Evolutionary conservation across 176 grass and related monocot genomes (phyloP).

Genomic region (Calamus simplicifolius): DNA sequence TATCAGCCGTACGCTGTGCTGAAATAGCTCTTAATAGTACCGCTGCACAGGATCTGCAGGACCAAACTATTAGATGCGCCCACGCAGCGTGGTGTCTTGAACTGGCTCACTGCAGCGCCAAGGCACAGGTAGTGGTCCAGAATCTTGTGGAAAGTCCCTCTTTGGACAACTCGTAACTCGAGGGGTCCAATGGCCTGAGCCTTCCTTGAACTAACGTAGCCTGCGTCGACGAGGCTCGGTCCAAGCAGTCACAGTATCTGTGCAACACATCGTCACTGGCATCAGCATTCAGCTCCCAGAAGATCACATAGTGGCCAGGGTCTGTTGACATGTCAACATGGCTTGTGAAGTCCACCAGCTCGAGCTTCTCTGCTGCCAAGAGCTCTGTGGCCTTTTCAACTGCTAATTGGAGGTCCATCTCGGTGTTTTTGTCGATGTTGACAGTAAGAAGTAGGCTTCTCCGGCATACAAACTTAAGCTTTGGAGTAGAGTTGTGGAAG

Average conservation of each 20-base stretch:
- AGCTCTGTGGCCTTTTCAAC: constrained; percentile 41
- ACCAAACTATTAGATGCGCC: too few relatives aligned
- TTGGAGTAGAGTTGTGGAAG: constrained; percentile 83
- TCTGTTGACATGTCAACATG: constrained; percentile 45
- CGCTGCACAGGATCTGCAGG: too few relatives aligned
- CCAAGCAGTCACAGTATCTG: constrained; percentile 70
- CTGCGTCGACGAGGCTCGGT: constrained; percentile 45
- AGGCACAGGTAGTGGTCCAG: too few relatives aligned
- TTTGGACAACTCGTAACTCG: too few relatives aligned
- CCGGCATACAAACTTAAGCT: constrained; percentile 71
- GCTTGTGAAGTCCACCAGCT: constrained; percentile 80
- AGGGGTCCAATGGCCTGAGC: too few relatives aligned
- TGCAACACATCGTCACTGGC: constrained; percentile 37
- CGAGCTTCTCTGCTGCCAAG: constrained; percentile 68
- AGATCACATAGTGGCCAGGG: constrained; percentile 69
- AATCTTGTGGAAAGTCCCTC: too few relatives aligned
- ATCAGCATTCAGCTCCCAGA: constrained; percentile 67
- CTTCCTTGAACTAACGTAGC: constrained; percentile 9
- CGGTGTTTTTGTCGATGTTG: constrained; percentile 97
- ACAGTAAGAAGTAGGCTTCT: constrained; percentile 56
- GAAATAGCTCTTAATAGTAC: too few relatives aligned
- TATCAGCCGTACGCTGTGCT: too few relatives aligned
- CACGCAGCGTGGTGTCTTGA: too few relatives aligned
- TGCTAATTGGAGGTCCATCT: constrained; percentile 67
- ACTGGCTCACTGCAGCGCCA: too few relatives aligned